Conservation (phyloP, 176 grass and related monocot species). For the Oryza brachyantha region DNA sequence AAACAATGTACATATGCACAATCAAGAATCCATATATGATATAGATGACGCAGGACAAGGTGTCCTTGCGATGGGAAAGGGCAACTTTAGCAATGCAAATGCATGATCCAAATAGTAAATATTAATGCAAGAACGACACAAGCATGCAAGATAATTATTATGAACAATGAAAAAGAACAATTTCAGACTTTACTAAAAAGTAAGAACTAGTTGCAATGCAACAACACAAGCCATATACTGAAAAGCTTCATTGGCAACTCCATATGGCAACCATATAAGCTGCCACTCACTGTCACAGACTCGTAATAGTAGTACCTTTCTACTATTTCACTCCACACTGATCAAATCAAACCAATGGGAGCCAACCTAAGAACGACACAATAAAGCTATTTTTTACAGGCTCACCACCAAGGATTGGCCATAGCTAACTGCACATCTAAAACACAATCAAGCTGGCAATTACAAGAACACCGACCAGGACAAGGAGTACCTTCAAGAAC, state of each 20-base stretch:
- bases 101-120: neutral
- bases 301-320: neutral
- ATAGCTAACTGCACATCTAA: conserved; percentile 48
- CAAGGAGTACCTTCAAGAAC: conserved; percentile 56
- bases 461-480: conserved; percentile 64
- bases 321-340: conserved; percentile 17
- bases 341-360: conserved; percentile 34
- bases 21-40: neutral
- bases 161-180: neutral
- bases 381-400: conserved; percentile 28
- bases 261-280: neutral
- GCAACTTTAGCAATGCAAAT: neutral
- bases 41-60: neutral
- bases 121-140: neutral
- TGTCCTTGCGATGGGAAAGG: neutral
- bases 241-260: neutral
- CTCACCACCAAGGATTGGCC: conserved; percentile 31
- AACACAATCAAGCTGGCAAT: conserved; percentile 65
- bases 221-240: neutral
- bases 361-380: conserved; percentile 48
- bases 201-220: conserved; percentile 6
- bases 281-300: conserved; percentile 13
- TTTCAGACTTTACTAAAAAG: conserved; percentile 5
- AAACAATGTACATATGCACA: neutral
- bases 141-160: neutral